Evolutionary conservation across 768 basidiomycete genomes (phyloP).

Genomic region (Suillus tomentosus): DNA sequence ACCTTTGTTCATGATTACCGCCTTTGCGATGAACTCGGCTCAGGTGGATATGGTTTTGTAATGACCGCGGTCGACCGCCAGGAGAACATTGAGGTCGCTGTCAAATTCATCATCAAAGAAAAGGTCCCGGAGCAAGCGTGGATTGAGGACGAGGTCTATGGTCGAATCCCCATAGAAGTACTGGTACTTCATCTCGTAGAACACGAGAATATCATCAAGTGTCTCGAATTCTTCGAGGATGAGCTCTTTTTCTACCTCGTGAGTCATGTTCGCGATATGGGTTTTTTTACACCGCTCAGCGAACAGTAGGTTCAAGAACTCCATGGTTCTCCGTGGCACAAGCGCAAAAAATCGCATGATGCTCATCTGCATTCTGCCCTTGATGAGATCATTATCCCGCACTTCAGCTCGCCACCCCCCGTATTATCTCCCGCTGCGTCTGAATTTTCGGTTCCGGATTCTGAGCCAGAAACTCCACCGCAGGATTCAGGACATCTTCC

Average conservation of each 20-base stretch:
- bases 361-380: conserved; percentile 25
- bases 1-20: conserved; percentile 61
- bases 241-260: conserved; percentile 85
- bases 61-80: conserved; percentile 75
- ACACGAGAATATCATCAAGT: conserved; percentile 83
- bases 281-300: conserved; percentile 5
- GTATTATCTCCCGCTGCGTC: conserved; percentile 60
- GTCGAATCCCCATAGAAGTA: conserved; percentile 79
- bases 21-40: conserved; percentile 79
- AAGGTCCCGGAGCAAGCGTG: conserved; percentile 54
- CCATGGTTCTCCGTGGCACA: conserved; percentile 89
- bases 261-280: conserved; percentile 29
- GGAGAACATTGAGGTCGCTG: conserved; percentile 73
- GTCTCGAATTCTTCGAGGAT: conserved; percentile 86
- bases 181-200: conserved; percentile 71
- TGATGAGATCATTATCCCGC: conserved; percentile 24
- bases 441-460: conserved; percentile 45
- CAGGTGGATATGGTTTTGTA: conserved; percentile 94
- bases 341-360: conserved; percentile 38
- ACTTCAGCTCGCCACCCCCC: conserved; percentile 45
- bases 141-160: conserved; percentile 60
- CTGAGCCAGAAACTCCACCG: conserved; percentile 47
- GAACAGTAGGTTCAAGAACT: conserved; percentile 78
- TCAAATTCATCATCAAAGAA: conserved; percentile 92
- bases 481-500: conserved; percentile 28